Conservation (phyloP, 2,329 filamentous ascomycete genomes). For the Cordyceps fumosorosea region DNA sequence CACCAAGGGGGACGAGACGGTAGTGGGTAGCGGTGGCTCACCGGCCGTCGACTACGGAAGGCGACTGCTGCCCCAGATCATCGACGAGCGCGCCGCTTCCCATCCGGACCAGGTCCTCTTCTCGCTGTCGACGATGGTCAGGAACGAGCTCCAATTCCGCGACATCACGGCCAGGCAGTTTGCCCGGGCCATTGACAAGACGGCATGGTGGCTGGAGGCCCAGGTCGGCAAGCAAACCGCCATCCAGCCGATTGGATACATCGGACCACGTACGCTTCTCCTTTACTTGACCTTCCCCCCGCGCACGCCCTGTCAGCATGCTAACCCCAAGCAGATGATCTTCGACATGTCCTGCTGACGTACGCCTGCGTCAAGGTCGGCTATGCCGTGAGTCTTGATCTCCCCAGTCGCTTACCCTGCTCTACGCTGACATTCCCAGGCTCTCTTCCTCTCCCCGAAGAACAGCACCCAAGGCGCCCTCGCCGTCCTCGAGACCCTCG, state of each 20-base stretch:
- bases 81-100: slow-evolving; percentile 20
- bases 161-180: slow-evolving; percentile 22
- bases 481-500: slow-evolving; percentile 25
- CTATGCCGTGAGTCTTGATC: slow-evolving; percentile 19
- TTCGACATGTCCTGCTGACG: slow-evolving; percentile 24
- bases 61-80: slow-evolving; percentile 23
- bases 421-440: not conserved
- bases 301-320: not conserved
- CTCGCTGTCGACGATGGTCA: slow-evolving; percentile 17
- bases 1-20: not conserved
- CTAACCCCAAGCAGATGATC: slow-evolving; percentile 20
- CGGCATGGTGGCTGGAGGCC: slow-evolving; percentile 24
- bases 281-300: not conserved
- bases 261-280: slow-evolving; percentile 27
- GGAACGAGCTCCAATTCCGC: slow-evolving; percentile 16
- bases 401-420: accelerated
- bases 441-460: slow-evolving; percentile 27
- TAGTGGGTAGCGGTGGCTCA: not conserved
- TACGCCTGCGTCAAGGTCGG: slow-evolving; percentile 28
- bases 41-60: slow-evolving; percentile 15
- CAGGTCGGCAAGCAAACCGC: slow-evolving; percentile 16
- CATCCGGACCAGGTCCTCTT: slow-evolving; percentile 23
- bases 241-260: slow-evolving; percentile 23
- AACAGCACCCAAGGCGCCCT: slow-evolving; percentile 28
- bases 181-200: slow-evolving; percentile 23